Evolutionary conservation across 352 stramenopile species (phyloP).

Genomic region (Pythium coloratum): DNA sequence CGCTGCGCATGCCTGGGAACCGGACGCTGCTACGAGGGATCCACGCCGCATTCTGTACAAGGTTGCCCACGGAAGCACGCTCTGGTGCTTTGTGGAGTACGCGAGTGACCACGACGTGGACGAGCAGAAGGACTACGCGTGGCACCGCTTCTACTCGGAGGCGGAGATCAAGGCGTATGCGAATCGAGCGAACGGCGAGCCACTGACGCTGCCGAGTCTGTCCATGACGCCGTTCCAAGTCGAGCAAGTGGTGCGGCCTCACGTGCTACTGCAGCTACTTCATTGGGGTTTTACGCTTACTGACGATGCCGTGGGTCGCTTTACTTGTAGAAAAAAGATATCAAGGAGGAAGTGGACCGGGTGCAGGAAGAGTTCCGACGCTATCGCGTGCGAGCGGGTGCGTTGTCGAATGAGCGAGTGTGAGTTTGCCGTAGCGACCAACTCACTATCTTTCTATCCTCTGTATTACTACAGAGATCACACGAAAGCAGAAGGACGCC

Average conservation of each 20-base stretch:
- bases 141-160: slow-evolving; percentile 68
- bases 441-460: not conserved
- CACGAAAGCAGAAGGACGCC: slow-evolving; percentile 87
- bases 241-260: slow-evolving; percentile 57
- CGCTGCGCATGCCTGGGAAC: slow-evolving; percentile 46
- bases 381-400: slow-evolving; percentile 80
- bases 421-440: not conserved
- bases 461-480: slow-evolving; percentile 64
- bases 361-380: slow-evolving; percentile 88
- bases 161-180: slow-evolving; percentile 65
- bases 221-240: slow-evolving; percentile 77
- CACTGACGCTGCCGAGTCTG: slow-evolving; percentile 55
- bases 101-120: slow-evolving; percentile 66
- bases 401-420: not conserved
- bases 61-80: slow-evolving; percentile 48
- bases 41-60: slow-evolving; percentile 70
- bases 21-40: slow-evolving; percentile 49
- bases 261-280: not conserved
- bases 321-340: slow-evolving; percentile 64
- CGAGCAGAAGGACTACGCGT: slow-evolving; percentile 64
- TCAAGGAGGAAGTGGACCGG: slow-evolving; percentile 81
- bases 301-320: slow-evolving; percentile 1
- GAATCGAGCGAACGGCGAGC: slow-evolving; percentile 55
- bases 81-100: slow-evolving; percentile 88
- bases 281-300: not conserved